Evolutionary conservation across 202 grass and related monocot species (phyloP).

Genomic region (Bolboschoenoplectus hybrid): DNA sequence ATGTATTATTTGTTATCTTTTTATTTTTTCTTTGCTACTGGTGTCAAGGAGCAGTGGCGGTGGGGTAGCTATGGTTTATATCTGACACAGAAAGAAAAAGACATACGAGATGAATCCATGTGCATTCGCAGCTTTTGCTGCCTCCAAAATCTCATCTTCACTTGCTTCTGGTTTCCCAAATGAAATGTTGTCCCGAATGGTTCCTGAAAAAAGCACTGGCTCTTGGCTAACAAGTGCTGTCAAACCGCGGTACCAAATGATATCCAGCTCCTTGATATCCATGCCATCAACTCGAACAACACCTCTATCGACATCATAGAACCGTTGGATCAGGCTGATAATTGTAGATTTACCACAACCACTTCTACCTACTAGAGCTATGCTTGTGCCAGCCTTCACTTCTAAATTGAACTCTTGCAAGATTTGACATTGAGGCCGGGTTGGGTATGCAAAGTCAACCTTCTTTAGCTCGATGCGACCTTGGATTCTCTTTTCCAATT

Average conservation of each 20-base stretch:
- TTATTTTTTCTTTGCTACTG: not conserved
- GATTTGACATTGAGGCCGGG: constrained; percentile 78
- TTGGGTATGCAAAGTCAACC: constrained; percentile 96
- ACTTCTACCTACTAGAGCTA: constrained; percentile 88
- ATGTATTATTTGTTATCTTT: not conserved
- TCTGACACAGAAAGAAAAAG: not conserved
- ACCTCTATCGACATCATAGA: constrained; percentile 95
- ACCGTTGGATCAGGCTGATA: constrained; percentile 89
- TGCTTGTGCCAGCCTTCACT: constrained; percentile 85
- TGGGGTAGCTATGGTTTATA: constrained; percentile 2
- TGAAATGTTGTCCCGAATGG: constrained; percentile 83
- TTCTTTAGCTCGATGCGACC: constrained; percentile 86
- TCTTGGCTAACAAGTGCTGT: constrained; percentile 97
- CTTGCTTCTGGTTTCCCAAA: constrained; percentile 89
- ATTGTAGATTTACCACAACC: constrained; percentile 97
- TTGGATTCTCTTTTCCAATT: constrained; percentile 69
- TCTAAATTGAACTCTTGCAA: constrained; percentile 92
- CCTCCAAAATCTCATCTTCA: constrained; percentile 85
- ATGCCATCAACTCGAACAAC: constrained; percentile 68
- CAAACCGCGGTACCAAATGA: constrained; percentile 85
- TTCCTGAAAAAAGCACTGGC: constrained; percentile 93
- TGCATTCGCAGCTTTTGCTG: constrained; percentile 87
- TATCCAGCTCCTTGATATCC: constrained; percentile 82
- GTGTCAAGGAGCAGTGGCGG: not conserved
- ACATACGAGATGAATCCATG: constrained; percentile 97